These are phyloP conservation scores for Capillidium heterosporum DNA, from an alignment of 371 early-diverging fungal genomes.

Conservation along the genomic window DNA sequence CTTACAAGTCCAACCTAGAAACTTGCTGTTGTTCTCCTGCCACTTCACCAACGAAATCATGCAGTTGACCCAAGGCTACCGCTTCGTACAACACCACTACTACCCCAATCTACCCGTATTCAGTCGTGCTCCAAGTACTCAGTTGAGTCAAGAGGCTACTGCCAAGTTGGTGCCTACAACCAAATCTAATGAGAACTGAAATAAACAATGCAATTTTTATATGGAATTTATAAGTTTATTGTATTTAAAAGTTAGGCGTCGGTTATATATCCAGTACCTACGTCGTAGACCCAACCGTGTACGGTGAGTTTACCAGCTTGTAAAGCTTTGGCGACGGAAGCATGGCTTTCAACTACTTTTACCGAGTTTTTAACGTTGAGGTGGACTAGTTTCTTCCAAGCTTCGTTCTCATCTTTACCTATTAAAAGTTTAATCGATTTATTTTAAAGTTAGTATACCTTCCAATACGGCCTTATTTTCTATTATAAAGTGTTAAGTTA, in stretches of 20 bases:
- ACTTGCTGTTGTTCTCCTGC: slow-evolving; percentile 80
- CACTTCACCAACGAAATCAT: slow-evolving; percentile 80
- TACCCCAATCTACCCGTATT: neutral
- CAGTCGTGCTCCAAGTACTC: neutral
- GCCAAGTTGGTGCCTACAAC: slow-evolving; percentile 1
- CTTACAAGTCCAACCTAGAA: slow-evolving; percentile 76
- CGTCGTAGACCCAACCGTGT: slow-evolving; percentile 71
- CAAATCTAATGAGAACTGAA: no score
- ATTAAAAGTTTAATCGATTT: no score
- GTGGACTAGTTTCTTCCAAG: slow-evolving; percentile 32
- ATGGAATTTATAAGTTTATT: no score
- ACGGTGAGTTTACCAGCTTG: slow-evolving; percentile 52
- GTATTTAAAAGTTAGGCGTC: no score
- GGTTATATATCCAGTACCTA: slow-evolving; percentile 28
- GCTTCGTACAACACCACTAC: slow-evolving; percentile 57
- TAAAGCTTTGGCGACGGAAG: slow-evolving; percentile 43
- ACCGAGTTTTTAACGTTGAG: slow-evolving; percentile 63
- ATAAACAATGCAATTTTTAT: no score
- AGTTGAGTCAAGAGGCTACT: neutral
- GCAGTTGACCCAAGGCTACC: slow-evolving; percentile 69
- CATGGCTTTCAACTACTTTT: slow-evolving; percentile 32
- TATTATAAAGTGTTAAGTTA: neutral
- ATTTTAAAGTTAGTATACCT: no score
- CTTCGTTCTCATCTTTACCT: slow-evolving; percentile 16
- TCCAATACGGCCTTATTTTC: neutral